Percentiles rank a stretch among this genome's conserved stretches.
Conservation (phyloP, 164 flowering plant species). For the Magnolia sinica region DNA sequence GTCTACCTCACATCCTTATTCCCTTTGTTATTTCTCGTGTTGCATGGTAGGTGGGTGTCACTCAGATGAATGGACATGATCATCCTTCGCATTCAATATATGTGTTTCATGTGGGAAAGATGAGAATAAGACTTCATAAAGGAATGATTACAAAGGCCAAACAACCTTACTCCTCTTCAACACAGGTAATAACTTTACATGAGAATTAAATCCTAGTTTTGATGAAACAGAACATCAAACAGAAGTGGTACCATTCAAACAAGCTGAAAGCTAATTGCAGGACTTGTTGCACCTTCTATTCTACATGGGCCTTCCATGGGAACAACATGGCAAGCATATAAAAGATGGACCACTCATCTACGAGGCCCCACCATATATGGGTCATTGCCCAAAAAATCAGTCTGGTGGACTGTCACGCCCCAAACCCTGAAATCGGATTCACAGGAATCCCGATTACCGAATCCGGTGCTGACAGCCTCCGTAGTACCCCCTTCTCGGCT, state of each 20-base stretch:
- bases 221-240: neutral
- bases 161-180: conserved; percentile 72
- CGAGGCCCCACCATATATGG: neutral
- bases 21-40: neutral
- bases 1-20: no score
- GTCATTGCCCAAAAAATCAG: neutral
- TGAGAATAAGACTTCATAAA: conserved; percentile 88
- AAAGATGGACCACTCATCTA: no score
- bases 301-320: neutral
- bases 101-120: conserved; percentile 85
- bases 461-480: no score
- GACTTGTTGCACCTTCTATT: neutral
- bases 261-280: neutral
- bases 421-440: no score
- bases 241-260: neutral
- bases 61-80: conserved; percentile 78
- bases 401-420: no score
- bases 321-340: no score
- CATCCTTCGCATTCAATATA: conserved; percentile 63
- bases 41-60: conserved; percentile 66
- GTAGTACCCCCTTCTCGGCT: no score
- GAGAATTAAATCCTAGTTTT: neutral
- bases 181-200: conserved; percentile 44
- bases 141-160: conserved; percentile 78
- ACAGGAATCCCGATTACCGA: no score